Evolutionary conservation across 495 filamentous ascomycete genomes (phyloP).

Genomic region (Penicillium roqueforti): DNA sequence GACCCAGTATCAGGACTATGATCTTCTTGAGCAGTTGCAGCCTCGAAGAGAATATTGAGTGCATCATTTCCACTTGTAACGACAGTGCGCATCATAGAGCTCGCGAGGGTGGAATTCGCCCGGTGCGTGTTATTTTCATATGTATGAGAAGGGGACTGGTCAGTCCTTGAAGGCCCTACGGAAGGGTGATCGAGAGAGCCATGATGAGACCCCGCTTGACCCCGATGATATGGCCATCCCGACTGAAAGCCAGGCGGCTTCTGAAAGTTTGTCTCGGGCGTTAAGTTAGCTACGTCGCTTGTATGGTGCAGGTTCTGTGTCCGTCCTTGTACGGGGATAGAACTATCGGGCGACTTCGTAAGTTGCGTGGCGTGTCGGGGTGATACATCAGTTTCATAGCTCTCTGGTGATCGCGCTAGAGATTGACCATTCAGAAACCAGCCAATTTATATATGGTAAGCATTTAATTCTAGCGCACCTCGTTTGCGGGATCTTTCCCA

Average conservation of each 20-base stretch:
- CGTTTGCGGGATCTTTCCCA: slow-evolving; percentile 42
- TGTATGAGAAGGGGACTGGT: slow-evolving; percentile 12
- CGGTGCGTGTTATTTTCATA: slow-evolving; percentile 25
- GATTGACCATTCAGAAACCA: slow-evolving; percentile 2
- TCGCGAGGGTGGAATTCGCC: slow-evolving; percentile 35
- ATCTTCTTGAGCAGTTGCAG: slow-evolving; percentile 41
- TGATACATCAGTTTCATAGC: slow-evolving; percentile 12
- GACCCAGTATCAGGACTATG: slow-evolving; percentile 17
- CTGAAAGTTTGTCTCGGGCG: background rate
- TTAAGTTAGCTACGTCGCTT: background rate
- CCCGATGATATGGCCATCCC: slow-evolving; percentile 1
- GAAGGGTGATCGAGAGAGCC: background rate
- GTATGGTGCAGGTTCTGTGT: background rate
- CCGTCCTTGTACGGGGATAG: background rate
- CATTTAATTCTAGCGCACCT: slow-evolving; percentile 21
- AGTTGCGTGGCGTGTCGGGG: background rate
- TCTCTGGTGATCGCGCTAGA: slow-evolving; percentile 19
- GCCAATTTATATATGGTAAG: background rate
- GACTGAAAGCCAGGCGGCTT: background rate
- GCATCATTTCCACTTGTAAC: slow-evolving; percentile 51
- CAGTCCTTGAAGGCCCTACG: background rate
- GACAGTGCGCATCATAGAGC: slow-evolving; percentile 47
- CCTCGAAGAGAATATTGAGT: slow-evolving; percentile 51
- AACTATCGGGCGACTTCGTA: background rate
- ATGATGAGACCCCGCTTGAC: background rate